Evolutionary conservation across 2,329 filamentous ascomycete species (phyloP).

Genomic region (Pseudomassariella vexata): DNA sequence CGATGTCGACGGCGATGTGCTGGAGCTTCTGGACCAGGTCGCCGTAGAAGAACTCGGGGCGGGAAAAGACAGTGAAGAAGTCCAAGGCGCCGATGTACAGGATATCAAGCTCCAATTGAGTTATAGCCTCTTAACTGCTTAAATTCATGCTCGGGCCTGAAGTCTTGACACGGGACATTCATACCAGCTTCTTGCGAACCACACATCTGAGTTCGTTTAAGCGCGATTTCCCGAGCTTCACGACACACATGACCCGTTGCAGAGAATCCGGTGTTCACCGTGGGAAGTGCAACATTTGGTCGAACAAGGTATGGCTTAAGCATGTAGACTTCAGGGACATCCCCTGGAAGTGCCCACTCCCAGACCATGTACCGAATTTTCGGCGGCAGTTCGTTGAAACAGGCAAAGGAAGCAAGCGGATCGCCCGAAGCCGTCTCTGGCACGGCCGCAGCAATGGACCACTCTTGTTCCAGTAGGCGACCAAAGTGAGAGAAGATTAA

Average conservation of each 20-base stretch:
- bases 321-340: conserved; percentile 11
- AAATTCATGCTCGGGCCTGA: conserved; percentile 12
- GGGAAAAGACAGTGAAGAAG: conserved; percentile 4
- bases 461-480: too few species aligned
- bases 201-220: neutral
- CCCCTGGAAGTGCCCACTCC: conserved; percentile 6
- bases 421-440: too few species aligned
- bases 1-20: conserved; percentile 8
- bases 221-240: conserved; percentile 7
- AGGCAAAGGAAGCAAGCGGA: too few species aligned
- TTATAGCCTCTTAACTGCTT: conserved; percentile 8
- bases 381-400: conserved; percentile 2
- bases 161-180: conserved; percentile 7
- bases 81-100: conserved; percentile 8
- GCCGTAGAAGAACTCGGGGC: conserved; percentile 2
- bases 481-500: too few species aligned
- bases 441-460: too few species aligned
- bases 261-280: conserved; percentile 9
- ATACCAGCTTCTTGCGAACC: conserved; percentile 4
- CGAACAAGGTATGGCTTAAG: conserved; percentile 1
- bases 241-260: conserved; percentile 9
- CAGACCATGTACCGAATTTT: conserved; percentile 6
- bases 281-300: neutral
- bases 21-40: neutral
- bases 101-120: conserved; percentile 11